These are phyloP conservation scores for Phyllosticta capitalensis DNA, from an alignment of 2,329 filamentous ascomycete genomes.

Conservation along the genomic window DNA sequence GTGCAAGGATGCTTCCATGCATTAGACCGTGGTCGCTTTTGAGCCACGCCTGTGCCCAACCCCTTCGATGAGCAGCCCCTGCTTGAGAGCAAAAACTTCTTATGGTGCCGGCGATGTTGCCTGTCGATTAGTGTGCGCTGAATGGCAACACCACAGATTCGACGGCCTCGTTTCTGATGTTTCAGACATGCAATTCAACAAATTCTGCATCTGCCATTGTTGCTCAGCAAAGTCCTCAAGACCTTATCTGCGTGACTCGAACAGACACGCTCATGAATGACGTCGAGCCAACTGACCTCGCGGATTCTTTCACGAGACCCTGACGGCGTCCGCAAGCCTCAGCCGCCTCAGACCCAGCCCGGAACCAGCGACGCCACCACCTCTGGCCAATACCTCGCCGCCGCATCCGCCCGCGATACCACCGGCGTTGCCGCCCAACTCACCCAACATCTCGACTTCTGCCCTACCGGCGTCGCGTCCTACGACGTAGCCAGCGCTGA, in stretches of 20 bases:
- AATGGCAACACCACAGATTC: background rate
- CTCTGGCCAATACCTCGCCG: background rate
- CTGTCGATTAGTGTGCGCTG: background rate
- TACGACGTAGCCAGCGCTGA: slow-evolving; percentile 54
- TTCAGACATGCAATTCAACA: background rate
- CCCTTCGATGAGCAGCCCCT: background rate
- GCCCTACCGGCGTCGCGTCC: slow-evolving; percentile 49
- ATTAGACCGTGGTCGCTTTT: background rate
- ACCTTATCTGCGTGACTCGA: background rate
- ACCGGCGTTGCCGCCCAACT: slow-evolving; percentile 13
- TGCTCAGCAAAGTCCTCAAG: background rate
- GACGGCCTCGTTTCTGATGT: background rate
- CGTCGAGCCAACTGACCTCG: background rate
- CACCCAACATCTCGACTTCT: slow-evolving; percentile 38
- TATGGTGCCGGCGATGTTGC: background rate
- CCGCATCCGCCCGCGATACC: background rate
- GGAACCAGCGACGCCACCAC: background rate
- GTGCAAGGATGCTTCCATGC: background rate
- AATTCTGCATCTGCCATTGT: background rate
- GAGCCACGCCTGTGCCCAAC: background rate
- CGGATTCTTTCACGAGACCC: background rate
- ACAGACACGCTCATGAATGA: background rate
- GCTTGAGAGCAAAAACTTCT: background rate
- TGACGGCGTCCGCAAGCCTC: slow-evolving; percentile 8
- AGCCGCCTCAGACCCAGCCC: slow-evolving; percentile 5